Conservation (phyloP, 768 basidiomycete genomes). For the Phylloporus arenicola region DNA sequence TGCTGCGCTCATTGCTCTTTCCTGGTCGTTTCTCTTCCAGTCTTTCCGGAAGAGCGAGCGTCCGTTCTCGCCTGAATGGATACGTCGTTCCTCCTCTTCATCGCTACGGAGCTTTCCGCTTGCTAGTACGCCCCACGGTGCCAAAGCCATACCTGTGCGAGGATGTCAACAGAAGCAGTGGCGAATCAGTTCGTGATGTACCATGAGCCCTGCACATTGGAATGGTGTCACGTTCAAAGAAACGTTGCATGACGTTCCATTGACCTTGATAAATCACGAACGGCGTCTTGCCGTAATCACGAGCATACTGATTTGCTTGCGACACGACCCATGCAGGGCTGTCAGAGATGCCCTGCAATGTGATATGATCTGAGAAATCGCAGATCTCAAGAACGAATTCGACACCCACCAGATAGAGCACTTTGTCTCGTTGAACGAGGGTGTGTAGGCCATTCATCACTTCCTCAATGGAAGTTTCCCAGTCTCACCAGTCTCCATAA, state of each 20-base stretch:
- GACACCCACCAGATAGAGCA: conserved; percentile 29
- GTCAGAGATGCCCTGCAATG: conserved; percentile 24
- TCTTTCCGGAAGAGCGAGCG: conserved; percentile 29
- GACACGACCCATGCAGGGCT: conserved; percentile 39
- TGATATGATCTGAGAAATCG: conserved; percentile 8
- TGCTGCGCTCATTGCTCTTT: too few relatives aligned
- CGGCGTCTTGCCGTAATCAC: conserved; percentile 37
- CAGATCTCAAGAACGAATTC: background rate
- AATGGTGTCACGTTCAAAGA: conserved; percentile 43
- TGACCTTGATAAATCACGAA: conserved; percentile 43
- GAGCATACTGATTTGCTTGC: conserved; percentile 39
- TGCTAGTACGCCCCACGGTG: conserved; percentile 35
- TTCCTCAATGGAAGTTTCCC: conserved; percentile 36
- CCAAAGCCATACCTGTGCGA: conserved; percentile 28
- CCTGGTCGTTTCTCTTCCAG: too few relatives aligned
- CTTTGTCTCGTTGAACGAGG: conserved; percentile 35
- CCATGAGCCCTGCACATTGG: conserved; percentile 29
- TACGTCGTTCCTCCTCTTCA: conserved; percentile 27
- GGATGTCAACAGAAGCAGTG: background rate
- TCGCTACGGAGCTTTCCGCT: conserved; percentile 31
- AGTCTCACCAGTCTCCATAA: conserved; percentile 33
- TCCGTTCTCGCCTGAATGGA: conserved; percentile 23
- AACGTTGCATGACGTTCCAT: conserved; percentile 31
- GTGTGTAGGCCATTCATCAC: conserved; percentile 36
- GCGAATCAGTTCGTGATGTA: background rate